Evolutionary conservation across 75 land plant genomes (phyloP).

Genomic region (Ceratopteris richardii): DNA sequence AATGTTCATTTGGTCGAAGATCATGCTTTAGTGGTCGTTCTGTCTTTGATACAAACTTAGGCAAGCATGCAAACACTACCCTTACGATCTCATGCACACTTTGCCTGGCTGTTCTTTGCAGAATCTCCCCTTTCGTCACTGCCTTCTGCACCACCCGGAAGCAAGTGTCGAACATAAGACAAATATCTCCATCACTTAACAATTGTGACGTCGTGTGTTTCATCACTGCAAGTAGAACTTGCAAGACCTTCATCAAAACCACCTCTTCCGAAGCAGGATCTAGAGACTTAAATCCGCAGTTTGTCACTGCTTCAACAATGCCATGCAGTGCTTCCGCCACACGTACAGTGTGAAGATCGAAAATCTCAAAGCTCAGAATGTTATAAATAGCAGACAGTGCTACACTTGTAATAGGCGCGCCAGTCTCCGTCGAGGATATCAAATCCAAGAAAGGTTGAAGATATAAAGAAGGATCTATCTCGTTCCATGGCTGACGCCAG

Average conservation of each 20-base stretch:
- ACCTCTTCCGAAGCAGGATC: conserved; percentile 97
- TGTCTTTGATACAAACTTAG: conserved; percentile 27
- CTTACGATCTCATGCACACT: conserved; percentile 96
- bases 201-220: conserved; percentile 53
- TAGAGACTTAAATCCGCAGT: conserved; percentile 88
- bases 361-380: conserved; percentile 60
- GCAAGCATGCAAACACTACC: conserved; percentile 67
- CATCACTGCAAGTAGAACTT: conserved; percentile 86
- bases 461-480: conserved; percentile 63
- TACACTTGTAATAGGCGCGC: conserved; percentile 82
- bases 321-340: conserved; percentile 71
- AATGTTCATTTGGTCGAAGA: too few relatives aligned
- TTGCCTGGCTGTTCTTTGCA: conserved; percentile 82
- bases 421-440: conserved; percentile 84
- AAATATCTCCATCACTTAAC: conserved; percentile 83
- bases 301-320: conserved; percentile 89
- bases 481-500: conserved; percentile 62
- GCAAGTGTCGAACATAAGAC: conserved; percentile 85
- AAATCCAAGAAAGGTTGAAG: conserved; percentile 90
- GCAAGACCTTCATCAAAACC: conserved; percentile 91
- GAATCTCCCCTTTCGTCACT: conserved; percentile 80
- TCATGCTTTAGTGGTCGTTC: too few relatives aligned
- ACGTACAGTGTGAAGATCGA: conserved; percentile 53
- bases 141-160: conserved; percentile 96
- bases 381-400: conserved; percentile 86